A percentile compares a stretch with the other conserved stretches of the same genome.
phyloP scores from a whole-genome alignment of 148 eudicot genomes.

The Rheum nobile region DNA sequence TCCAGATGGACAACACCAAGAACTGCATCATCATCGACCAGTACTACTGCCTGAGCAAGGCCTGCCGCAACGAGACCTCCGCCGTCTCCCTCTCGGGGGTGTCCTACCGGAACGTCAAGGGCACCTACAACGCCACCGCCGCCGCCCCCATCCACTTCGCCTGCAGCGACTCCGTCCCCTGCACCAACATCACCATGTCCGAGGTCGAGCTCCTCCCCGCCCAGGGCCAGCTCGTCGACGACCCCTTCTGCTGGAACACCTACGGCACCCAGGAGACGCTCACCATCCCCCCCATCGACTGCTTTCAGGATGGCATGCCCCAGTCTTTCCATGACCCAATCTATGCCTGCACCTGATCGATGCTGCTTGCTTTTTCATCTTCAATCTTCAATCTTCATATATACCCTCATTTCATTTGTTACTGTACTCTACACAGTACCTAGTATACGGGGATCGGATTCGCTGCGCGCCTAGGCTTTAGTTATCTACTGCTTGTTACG shows the following conservation, averaged over 20 bases:
- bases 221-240: conserved; percentile 69
- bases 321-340: conserved; percentile 28
- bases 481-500: too few species aligned
- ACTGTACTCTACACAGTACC: too few species aligned
- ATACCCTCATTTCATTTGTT: too few species aligned
- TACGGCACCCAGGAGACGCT: conserved; percentile 76
- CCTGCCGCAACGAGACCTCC: conserved; percentile 68
- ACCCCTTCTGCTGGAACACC: conserved; percentile 95
- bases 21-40: conserved; percentile 87
- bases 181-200: conserved; percentile 91
- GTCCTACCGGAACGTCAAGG: conserved; percentile 74
- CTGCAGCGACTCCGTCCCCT: conserved; percentile 82
- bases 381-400: too few species aligned
- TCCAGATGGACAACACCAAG: conserved; percentile 77
- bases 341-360: conserved; percentile 5
- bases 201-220: conserved; percentile 80
- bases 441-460: too few species aligned
- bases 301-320: conserved; percentile 76
- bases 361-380: too few species aligned
- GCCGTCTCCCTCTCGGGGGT: conserved; percentile 71
- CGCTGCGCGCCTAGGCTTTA: too few species aligned
- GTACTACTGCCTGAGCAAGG: conserved; percentile 71
- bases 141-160: conserved; percentile 91
- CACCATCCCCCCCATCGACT: conserved; percentile 87
- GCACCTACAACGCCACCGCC: conserved; percentile 65